Evolutionary conservation across 768 basidiomycete species (phyloP).

Genomic region (Boletus rubroflammeus): DNA sequence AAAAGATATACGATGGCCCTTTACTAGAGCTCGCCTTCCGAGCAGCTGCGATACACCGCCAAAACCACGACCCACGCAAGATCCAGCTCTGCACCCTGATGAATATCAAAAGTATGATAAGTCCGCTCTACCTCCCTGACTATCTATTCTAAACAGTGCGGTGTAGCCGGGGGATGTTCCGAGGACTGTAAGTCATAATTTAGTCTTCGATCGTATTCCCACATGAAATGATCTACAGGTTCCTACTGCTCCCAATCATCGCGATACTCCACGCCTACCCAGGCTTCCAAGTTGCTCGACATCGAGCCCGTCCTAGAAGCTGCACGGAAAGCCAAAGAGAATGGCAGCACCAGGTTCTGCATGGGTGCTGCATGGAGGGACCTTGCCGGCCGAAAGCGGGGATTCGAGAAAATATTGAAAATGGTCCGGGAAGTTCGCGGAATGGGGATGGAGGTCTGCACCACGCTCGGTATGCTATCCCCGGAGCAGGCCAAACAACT

Average conservation of each 20-base stretch:
- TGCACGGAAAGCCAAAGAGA: constrained; percentile 90
- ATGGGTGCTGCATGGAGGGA: constrained; percentile 99
- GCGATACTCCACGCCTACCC: constrained; percentile 84
- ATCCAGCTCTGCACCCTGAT: constrained; percentile 95
- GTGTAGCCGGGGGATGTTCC: constrained; percentile 84
- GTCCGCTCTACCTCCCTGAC: constrained; percentile 24
- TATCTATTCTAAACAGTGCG: constrained; percentile 5
- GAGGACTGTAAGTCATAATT: constrained; percentile 75
- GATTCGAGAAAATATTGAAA: constrained; percentile 86
- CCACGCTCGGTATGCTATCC: constrained; percentile 94
- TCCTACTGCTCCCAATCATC: constrained; percentile 98
- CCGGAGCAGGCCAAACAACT: constrained; percentile 89
- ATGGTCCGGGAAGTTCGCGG: constrained; percentile 90
- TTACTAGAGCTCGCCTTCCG: constrained; percentile 86
- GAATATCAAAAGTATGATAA: constrained; percentile 92
- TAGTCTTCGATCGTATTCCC: not conserved
- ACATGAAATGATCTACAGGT: constrained; percentile 42
- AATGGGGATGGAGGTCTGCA: constrained; percentile 99
- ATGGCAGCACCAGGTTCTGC: constrained; percentile 96
- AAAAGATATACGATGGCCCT: constrained; percentile 80
- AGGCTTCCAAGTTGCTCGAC: constrained; percentile 82
- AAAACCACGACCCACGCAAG: constrained; percentile 83
- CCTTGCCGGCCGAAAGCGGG: constrained; percentile 85
- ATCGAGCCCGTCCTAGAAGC: constrained; percentile 91
- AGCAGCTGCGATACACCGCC: constrained; percentile 80